These are phyloP conservation scores for Ailanthus altissimus DNA, from an alignment of 345 rosid species.

Conservation along the genomic window DNA sequence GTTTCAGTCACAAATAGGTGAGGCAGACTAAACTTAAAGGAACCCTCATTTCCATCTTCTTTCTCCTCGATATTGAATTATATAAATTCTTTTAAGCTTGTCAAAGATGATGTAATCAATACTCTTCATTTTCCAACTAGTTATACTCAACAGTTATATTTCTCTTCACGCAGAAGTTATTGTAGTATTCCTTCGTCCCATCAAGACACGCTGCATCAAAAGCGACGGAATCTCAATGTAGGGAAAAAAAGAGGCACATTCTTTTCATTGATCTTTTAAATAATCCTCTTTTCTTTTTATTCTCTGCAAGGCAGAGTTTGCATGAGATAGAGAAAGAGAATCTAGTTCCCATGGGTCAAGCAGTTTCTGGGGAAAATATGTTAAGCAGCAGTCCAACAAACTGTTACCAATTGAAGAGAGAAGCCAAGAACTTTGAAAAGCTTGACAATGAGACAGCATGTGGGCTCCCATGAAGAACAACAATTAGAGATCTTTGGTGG, in stretches of 20 bases:
- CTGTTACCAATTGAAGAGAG: slow-evolving; percentile 81
- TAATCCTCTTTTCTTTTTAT: neutral
- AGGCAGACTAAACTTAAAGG: too few species aligned
- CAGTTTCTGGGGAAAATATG: neutral
- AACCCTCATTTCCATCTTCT: too few species aligned
- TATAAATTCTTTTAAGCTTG: neutral
- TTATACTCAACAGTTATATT: neutral
- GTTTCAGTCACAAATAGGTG: too few species aligned
- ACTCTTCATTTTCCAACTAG: neutral
- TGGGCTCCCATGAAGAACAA: slow-evolving; percentile 90
- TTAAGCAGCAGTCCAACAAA: slow-evolving; percentile 36
- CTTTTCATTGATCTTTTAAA: neutral
- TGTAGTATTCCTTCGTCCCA: neutral
- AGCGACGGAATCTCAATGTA: neutral
- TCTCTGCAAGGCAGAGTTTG: neutral
- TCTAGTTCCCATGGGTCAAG: neutral
- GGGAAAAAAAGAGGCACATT: neutral
- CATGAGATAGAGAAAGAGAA: neutral
- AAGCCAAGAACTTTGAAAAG: slow-evolving; percentile 62
- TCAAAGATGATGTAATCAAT: neutral
- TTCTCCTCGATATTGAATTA: neutral
- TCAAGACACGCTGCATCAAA: neutral
- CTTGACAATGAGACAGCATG: slow-evolving; percentile 62
- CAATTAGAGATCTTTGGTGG: too few species aligned
- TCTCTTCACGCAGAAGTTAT: neutral